Evolutionary conservation across 805 yeast genomes (phyloP).

Genomic region (Metschnikowia cerradonensis): DNA sequence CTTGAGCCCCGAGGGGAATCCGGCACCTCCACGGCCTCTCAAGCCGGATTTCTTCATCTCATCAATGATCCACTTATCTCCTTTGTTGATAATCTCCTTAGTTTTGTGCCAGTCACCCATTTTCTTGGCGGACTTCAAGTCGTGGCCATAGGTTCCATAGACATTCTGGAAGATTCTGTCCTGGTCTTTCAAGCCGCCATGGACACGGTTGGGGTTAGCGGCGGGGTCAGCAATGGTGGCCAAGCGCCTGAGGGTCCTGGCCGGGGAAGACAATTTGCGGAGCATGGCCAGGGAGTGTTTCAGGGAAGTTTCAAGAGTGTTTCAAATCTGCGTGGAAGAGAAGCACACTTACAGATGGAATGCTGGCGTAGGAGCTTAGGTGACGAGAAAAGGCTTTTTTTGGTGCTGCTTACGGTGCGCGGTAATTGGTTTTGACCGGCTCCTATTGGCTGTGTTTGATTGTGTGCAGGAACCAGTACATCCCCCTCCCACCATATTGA

Average conservation of each 20-base stretch:
- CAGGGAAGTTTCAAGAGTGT: not conserved
- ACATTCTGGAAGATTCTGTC: conserved; percentile 87
- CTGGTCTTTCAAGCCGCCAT: conserved; percentile 76
- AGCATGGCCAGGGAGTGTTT: conserved; percentile 24
- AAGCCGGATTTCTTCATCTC: conserved; percentile 81
- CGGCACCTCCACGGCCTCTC: conserved; percentile 93
- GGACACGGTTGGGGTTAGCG: conserved; percentile 47
- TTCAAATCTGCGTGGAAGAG: not conserved
- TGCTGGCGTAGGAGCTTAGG: not conserved
- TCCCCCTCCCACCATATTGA: too few relatives aligned
- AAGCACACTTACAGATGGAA: not conserved
- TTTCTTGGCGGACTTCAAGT: conserved; percentile 65
- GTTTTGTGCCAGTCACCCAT: conserved; percentile 94
- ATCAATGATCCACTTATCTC: conserved; percentile 86
- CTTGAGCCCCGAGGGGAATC: conserved; percentile 86
- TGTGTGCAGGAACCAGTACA: not conserved
- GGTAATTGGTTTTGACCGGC: conserved; percentile 16
- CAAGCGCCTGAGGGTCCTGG: conserved; percentile 29
- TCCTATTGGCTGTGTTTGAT: conserved; percentile 13
- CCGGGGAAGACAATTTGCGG: conserved; percentile 30
- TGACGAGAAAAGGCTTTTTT: conserved; percentile 8
- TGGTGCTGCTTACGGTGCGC: conserved; percentile 5
- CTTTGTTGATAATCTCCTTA: conserved; percentile 76
- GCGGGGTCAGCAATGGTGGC: conserved; percentile 48
- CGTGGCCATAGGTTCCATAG: conserved; percentile 70